Evolutionary conservation across 2,329 filamentous ascomycete genomes (phyloP), one percentile per base, ranked within the genome.

Genomic region (Cadophora gregata): DNA sequence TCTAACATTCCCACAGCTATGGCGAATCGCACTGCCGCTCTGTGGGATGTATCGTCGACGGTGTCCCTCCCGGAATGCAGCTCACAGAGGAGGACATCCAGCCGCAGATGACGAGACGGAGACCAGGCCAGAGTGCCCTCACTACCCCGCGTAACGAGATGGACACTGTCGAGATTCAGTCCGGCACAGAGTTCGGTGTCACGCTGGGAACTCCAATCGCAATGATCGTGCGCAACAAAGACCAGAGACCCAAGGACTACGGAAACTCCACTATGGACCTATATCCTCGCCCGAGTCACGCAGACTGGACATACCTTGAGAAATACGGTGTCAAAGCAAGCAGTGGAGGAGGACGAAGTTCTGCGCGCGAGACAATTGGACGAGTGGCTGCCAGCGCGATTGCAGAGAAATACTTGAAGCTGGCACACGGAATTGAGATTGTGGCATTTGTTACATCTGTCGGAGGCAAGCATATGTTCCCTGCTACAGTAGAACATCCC

Each of bases 261-360:
- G 92, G 92, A 65, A 87, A 88, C 80, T 87, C 88, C 77, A 97
- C 94, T 33, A 97, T 97, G 88, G 93, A 98, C 80, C 82, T 89
- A 69, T 98, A 91, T 85, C 96, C 96, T 4, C 87, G 96, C 61
- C 96, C 95, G 42, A 93, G 89, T 78, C 96, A 98, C 81, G 95
- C 96, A 67, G 95, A 98, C 81, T 97, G 91, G 88, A 98, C 96
- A 68, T 98, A 98, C 81, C 85, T 97, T 68, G 92, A 97, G 80
- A 98, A 98, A 82, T 99, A 99, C 79, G 95, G 95, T 65, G 89
- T 96, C 73, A 96, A 96, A 83, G 93, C 96, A 45, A 92, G 88
- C 78, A 93, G 90, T 69, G 95, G 96, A 66, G 95, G 96, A 73
- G 95, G 96, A 63, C 87, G 96, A 69, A 94, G 91, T 78, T 94